Evolutionary conservation across 805 yeast genomes (phyloP).

Genomic region (Pichia cabralensis): DNA sequence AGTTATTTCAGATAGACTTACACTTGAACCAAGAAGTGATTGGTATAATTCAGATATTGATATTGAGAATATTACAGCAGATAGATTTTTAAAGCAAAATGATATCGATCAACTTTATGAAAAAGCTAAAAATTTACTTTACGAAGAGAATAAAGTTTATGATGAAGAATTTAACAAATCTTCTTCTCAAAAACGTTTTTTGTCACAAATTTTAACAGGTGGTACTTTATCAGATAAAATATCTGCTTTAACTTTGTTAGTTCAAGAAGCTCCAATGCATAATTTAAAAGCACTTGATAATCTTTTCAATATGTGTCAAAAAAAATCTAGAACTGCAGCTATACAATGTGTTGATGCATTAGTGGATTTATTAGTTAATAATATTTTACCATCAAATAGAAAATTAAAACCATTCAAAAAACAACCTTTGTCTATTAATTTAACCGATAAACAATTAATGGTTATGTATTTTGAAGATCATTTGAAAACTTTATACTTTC

Average conservation of each 20-base stretch:
- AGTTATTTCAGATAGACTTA: conserved; percentile 45
- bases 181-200: conserved; percentile 76
- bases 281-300: conserved; percentile 77
- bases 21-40: conserved; percentile 52
- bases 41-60: conserved; percentile 64
- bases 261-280: conserved; percentile 93
- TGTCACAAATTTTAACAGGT: conserved; percentile 75
- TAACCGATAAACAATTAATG: conserved; percentile 50
- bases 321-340: conserved; percentile 90
- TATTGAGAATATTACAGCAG: conserved; percentile 17
- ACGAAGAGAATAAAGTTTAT: conserved; percentile 61
- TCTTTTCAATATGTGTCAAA: conserved; percentile 66
- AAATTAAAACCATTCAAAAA: conserved; percentile 72
- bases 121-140: conserved; percentile 57
- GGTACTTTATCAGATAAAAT: conserved; percentile 96
- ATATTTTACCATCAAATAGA: conserved; percentile 81
- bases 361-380: conserved; percentile 77
- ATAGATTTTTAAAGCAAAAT: conserved; percentile 33
- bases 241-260: conserved; percentile 82
- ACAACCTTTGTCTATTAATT: conserved; percentile 42
- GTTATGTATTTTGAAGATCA: conserved; percentile 83
- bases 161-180: conserved; percentile 64
- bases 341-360: conserved; percentile 82
- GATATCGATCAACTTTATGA: conserved; percentile 53
- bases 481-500: conserved; percentile 66